phyloP scores from a whole-genome alignment of 73 alveolate species.

The Effrenium voratum region DNA sequence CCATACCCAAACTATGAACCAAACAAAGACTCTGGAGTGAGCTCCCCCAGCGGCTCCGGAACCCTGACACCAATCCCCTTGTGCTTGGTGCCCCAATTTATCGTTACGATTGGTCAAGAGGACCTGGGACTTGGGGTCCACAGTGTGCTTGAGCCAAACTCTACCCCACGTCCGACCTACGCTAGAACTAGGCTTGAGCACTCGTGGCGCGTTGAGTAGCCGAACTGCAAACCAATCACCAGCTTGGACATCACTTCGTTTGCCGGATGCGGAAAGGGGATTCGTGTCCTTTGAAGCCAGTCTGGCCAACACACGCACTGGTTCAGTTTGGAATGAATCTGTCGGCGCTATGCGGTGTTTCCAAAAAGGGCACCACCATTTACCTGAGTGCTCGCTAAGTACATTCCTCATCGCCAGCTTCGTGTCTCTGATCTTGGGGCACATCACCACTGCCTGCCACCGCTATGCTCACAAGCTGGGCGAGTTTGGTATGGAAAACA shows the following conservation, averaged over 20 bases:
- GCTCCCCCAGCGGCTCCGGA: too few relatives aligned
- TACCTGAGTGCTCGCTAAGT: background rate
- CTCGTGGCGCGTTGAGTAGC: background rate
- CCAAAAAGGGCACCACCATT: background rate
- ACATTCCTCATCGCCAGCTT: slow-evolving; percentile 82
- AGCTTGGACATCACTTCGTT: too few relatives aligned
- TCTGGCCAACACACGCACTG: background rate
- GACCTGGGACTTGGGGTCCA: too few relatives aligned
- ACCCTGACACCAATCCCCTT: too few relatives aligned
- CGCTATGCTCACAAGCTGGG: slow-evolving; percentile 92
- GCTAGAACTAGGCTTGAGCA: too few relatives aligned
- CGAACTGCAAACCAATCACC: background rate
- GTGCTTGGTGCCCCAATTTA: too few relatives aligned
- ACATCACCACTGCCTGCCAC: slow-evolving; percentile 82
- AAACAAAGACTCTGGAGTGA: too few relatives aligned
- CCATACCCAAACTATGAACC: too few relatives aligned
- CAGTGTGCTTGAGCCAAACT: too few relatives aligned
- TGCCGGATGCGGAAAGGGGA: background rate
- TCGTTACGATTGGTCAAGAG: too few relatives aligned
- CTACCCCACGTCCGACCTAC: too few relatives aligned
- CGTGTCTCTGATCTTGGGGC: slow-evolving; percentile 67
- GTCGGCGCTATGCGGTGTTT: background rate
- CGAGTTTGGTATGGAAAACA: slow-evolving; percentile 45
- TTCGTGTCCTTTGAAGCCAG: background rate
- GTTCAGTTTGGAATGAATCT: background rate